These are phyloP conservation scores for Gossypium lobatum DNA, from an alignment of 441 rosid species.

Conservation along the genomic window DNA sequence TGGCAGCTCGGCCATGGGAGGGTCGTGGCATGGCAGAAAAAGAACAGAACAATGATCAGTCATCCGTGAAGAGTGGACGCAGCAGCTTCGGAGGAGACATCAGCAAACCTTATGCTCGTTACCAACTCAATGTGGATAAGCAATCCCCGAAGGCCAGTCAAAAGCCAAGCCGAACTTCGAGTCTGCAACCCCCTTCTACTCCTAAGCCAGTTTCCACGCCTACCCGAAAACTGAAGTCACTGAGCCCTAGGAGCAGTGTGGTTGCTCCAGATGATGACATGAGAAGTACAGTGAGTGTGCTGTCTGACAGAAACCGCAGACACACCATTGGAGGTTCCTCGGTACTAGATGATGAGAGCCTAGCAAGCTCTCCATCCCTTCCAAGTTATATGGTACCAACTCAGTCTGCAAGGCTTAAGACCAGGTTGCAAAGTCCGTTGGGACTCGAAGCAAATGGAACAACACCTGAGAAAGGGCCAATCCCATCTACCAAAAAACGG, in stretches of 20 bases:
- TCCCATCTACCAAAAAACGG: constrained; percentile 46
- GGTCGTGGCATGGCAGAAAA: constrained; percentile 41
- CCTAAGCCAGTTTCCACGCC: constrained; percentile 42
- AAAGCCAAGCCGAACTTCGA: constrained; percentile 33
- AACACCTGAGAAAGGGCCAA: constrained; percentile 20
- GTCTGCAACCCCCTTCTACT: constrained; percentile 50
- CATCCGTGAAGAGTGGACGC: constrained; percentile 40
- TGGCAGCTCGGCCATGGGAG: constrained; percentile 88
- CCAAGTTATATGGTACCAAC: constrained; percentile 59
- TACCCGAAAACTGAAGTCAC: constrained; percentile 48
- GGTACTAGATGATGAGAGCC: constrained; percentile 64
- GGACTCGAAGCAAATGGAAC: constrained; percentile 34
- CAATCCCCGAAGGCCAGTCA: constrained; percentile 43
- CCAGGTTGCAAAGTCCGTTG: constrained; percentile 35
- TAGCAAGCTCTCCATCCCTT: constrained; percentile 36
- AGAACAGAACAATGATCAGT: constrained; percentile 39
- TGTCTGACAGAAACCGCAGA: constrained; percentile 48
- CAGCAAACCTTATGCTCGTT: constrained; percentile 57
- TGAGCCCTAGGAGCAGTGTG: constrained; percentile 44
- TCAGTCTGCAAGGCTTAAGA: constrained; percentile 47
- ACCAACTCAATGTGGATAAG: constrained; percentile 60
- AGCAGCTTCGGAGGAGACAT: constrained; percentile 57
- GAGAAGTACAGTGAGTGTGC: constrained; percentile 55
- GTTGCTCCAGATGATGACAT: constrained; percentile 39
- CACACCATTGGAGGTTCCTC: constrained; percentile 55